Conservation (phyloP, 768 basidiomycete genomes). For the Tricholoma sp. region DNA sequence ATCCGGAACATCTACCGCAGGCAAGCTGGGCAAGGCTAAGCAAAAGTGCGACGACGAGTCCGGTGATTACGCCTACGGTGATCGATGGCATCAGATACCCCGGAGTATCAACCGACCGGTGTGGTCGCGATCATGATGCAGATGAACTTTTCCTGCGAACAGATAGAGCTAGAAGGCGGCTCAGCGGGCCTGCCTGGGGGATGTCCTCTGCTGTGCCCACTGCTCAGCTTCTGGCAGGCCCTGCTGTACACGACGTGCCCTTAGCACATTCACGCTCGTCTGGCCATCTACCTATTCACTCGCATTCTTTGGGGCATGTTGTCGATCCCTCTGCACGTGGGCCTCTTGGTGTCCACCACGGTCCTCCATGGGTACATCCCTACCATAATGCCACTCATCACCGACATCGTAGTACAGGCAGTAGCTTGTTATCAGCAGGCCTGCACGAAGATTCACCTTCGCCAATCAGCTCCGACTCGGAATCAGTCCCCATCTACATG, state of each 20-base stretch:
- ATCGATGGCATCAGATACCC: conserved; percentile 35
- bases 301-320: conserved; percentile 39
- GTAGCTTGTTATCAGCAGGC: conserved; percentile 1
- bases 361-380: conserved; percentile 33
- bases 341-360: conserved; percentile 22
- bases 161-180: conserved; percentile 34
- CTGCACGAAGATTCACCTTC: conserved; percentile 61
- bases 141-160: conserved; percentile 15
- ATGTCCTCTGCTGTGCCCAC: conserved; percentile 35
- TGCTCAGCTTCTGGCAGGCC: conserved; percentile 20
- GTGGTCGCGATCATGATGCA: conserved; percentile 19
- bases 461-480: conserved; percentile 66
- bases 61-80: conserved; percentile 36
- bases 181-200: conserved; percentile 55
- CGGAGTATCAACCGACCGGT: conserved; percentile 31
- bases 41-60: conserved; percentile 70
- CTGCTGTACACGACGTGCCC: conserved; percentile 9
- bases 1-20: conserved; percentile 17
- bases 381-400: conserved; percentile 37
- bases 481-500: conserved; percentile 34
- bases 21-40: conserved; percentile 26
- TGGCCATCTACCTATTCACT: conserved; percentile 16
- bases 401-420: conserved; percentile 21
- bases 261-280: neutral
- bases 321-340: conserved; percentile 27